Evolutionary conservation across 176 grass and related monocot species (phyloP).

Genomic region (Aegilops umbellulata): DNA sequence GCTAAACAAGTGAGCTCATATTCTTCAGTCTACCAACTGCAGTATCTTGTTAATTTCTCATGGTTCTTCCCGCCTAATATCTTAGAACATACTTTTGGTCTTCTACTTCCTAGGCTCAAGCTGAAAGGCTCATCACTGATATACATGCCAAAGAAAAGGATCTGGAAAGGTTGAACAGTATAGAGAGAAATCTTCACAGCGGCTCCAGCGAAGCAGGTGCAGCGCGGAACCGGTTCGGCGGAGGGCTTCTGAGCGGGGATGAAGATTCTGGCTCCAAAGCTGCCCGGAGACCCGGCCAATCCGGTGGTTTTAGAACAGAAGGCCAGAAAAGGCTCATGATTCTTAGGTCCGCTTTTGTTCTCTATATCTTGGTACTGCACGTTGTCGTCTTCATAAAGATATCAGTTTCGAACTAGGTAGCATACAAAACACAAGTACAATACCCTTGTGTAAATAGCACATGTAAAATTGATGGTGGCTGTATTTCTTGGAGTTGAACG

Average conservation of each 20-base stretch:
- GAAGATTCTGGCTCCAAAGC: constrained; percentile 47
- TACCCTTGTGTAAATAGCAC: constrained; percentile 24
- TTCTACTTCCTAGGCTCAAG: constrained; percentile 58
- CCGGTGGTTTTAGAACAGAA: constrained; percentile 47
- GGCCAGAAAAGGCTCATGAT: constrained; percentile 63
- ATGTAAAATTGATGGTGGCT: neutral
- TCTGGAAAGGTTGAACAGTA: constrained; percentile 62
- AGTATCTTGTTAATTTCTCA: neutral
- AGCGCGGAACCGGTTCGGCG: constrained; percentile 47
- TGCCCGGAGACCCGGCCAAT: constrained; percentile 28
- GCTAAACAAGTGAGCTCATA: constrained; percentile 68
- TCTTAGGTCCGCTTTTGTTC: constrained; percentile 77
- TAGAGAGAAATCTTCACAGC: constrained; percentile 38
- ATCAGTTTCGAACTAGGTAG: constrained; percentile 52
- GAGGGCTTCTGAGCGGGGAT: constrained; percentile 20
- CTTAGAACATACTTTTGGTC: neutral
- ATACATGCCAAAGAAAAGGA: constrained; percentile 76
- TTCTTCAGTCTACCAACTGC: neutral
- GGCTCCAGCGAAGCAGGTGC: constrained; percentile 32
- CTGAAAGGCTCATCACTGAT: constrained; percentile 63
- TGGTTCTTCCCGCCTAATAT: neutral
- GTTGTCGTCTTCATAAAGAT: constrained; percentile 85
- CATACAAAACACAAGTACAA: neutral
- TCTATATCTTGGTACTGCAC: constrained; percentile 87
- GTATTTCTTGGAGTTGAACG: neutral